A percentile compares a stretch with the other conserved stretches of the same genome.
phyloP scores from a whole-genome alignment of 352 stramenopile genomes.

The Phytophthora fragariae region DNA sequence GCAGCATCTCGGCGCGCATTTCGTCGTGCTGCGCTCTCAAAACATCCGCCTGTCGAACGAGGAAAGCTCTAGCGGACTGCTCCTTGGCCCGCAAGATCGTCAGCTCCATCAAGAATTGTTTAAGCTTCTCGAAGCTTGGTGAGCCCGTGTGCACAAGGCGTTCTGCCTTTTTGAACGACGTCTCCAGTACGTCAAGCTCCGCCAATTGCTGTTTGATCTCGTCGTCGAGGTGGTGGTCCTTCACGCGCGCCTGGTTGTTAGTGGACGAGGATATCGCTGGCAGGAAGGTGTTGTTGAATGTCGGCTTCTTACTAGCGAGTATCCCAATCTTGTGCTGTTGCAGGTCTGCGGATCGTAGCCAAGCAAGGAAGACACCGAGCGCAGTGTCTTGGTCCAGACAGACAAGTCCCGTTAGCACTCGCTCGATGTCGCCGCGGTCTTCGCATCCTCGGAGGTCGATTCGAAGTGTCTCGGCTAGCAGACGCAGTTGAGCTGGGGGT shows the following conservation, averaged over 20 bases:
- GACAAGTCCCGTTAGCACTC: conserved; percentile 65
- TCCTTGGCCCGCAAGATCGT: conserved; percentile 68
- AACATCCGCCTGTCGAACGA: conserved; percentile 59
- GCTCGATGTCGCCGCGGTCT: conserved; percentile 65
- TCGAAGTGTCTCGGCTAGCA: conserved; percentile 68
- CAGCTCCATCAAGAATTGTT: conserved; percentile 71
- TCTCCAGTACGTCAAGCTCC: conserved; percentile 59
- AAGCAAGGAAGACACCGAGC: conserved; percentile 75
- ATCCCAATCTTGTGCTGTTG: conserved; percentile 36
- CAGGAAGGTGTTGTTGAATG: conserved; percentile 75
- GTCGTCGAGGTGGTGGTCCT: conserved; percentile 66
- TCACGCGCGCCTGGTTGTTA: conserved; percentile 34
- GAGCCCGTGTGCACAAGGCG: conserved; percentile 59
- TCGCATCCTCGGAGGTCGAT: conserved; percentile 69
- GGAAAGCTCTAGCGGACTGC: conserved; percentile 57
- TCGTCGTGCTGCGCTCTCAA: conserved; percentile 59
- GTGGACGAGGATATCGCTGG: conserved; percentile 42
- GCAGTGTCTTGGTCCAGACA: conserved; percentile 80
- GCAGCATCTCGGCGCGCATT: conserved; percentile 69
- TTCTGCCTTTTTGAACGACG: conserved; percentile 70
- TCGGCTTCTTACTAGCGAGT: conserved; percentile 41
- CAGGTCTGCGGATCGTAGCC: conserved; percentile 48
- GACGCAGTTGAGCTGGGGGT: conserved; percentile 48
- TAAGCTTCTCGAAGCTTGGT: conserved; percentile 81
- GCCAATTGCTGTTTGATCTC: conserved; percentile 53